Conservation (phyloP, 257 asterid species). For the Nicotiana sylvestris region DNA sequence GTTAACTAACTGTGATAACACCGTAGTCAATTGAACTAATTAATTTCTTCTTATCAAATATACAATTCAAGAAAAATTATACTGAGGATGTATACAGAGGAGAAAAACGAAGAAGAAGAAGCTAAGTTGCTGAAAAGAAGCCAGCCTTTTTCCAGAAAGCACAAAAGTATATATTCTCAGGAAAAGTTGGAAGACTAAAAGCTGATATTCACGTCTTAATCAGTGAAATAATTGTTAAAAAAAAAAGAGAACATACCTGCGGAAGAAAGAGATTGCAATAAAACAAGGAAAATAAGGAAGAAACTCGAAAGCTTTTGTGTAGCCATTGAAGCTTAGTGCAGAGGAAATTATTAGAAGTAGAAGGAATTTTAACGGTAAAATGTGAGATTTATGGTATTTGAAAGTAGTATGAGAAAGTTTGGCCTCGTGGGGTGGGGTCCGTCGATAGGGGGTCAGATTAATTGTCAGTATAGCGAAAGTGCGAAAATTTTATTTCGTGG, state of each 20-base stretch:
- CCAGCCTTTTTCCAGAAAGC: not conserved
- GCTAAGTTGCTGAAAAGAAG: not conserved
- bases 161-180: not conserved
- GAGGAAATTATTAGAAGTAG: not conserved
- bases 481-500: too few species aligned
- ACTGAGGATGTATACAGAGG: not conserved
- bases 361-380: not conserved
- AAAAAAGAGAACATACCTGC: slow-evolving; percentile 16
- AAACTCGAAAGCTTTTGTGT: not conserved
- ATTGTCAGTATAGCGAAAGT: not conserved
- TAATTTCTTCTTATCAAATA: not conserved
- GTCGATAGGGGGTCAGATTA: too few species aligned
- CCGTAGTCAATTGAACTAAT: not conserved
- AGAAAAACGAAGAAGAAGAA: not conserved
- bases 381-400: not conserved
- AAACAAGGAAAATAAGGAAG: slow-evolving; percentile 1
- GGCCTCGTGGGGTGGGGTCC: not conserved
- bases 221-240: not conserved
- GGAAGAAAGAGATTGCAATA: slow-evolving; percentile 10
- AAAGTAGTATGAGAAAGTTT: too few species aligned
- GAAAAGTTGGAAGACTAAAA: not conserved
- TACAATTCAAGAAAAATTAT: not conserved
- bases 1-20: not conserved
- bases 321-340: not conserved
- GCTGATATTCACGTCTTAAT: not conserved